A percentile compares a stretch with the other conserved stretches of the same genome.
These are phyloP conservation scores for Begonia fuchsioides DNA, from an alignment of 306 rosid species.

Conservation along the genomic window DNA sequence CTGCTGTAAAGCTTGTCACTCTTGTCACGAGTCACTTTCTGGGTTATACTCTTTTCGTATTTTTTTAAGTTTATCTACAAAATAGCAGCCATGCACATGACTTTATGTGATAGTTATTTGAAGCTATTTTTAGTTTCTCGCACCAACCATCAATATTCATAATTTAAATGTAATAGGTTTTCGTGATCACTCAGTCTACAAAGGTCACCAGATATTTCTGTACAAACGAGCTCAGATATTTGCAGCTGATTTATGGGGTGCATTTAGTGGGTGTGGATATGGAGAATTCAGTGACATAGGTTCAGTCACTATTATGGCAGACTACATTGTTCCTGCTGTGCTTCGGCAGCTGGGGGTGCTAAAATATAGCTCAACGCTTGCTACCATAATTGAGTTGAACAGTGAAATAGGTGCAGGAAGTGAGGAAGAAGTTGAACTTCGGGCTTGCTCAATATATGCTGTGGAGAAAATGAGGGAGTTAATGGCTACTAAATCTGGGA, in stretches of 20 bases:
- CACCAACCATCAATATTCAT: neutral
- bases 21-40: slow-evolving; percentile 83
- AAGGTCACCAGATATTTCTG: slow-evolving; percentile 81
- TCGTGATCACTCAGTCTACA: slow-evolving; percentile 83
- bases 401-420: slow-evolving; percentile 79
- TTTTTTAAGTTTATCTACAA: neutral
- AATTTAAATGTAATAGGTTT: slow-evolving; percentile 34
- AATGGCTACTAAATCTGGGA: slow-evolving; percentile 55
- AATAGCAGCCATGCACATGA: no score
- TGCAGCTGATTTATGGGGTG: slow-evolving; percentile 93
- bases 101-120: no score
- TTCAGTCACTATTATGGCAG: slow-evolving; percentile 88
- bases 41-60: slow-evolving; percentile 22
- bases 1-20: slow-evolving; percentile 79
- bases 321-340: slow-evolving; percentile 92
- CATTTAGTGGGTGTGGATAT: slow-evolving; percentile 57
- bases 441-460: slow-evolving; percentile 87
- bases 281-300: slow-evolving; percentile 73
- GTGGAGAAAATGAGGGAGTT: slow-evolving; percentile 92
- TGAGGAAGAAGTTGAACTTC: slow-evolving; percentile 91
- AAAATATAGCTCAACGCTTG: slow-evolving; percentile 56
- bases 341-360: slow-evolving; percentile 77
- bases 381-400: slow-evolving; percentile 47
- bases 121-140: no score
- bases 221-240: slow-evolving; percentile 97